phyloP scores from a whole-genome alignment of 1,284 basidiomycete genomes.

The Austroboletus novae-zelandiae region DNA sequence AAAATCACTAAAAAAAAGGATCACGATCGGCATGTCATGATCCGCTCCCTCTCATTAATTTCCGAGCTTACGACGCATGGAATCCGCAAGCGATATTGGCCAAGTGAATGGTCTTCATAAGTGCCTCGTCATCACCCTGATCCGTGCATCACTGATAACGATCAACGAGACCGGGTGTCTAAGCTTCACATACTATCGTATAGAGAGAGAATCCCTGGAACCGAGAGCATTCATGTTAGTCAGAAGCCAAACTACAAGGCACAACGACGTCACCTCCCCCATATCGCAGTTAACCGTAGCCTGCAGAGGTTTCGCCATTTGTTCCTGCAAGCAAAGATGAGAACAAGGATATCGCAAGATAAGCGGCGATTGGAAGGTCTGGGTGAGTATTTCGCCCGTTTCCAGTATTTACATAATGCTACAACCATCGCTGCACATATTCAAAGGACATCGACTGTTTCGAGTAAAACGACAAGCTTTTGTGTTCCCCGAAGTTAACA shows the following conservation, averaged over 20 bases:
- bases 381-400: not conserved
- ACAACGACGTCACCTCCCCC: conserved; percentile 47
- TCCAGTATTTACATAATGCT: too few species aligned
- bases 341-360: not conserved
- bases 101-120: conserved; percentile 63
- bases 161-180: not conserved
- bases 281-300: conserved; percentile 63
- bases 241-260: not conserved
- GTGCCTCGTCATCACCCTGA: conserved; percentile 57
- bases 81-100: conserved; percentile 67
- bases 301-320: conserved; percentile 29
- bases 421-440: too few species aligned
- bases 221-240: conserved; percentile 1
- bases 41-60: not conserved
- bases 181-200: conserved; percentile 39
- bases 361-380: not conserved
- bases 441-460: too few species aligned
- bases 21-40: not conserved
- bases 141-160: not conserved
- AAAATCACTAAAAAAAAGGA: conserved; percentile 46
- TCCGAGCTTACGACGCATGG: conserved; percentile 50
- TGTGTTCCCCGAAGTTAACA: not conserved
- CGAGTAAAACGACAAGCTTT: not conserved
- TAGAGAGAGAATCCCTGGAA: conserved; percentile 55
- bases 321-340: not conserved